Evolutionary conservation across 768 basidiomycete species (phyloP), one percentile per base, ranked within the genome.

Genomic region (Hirschioporus abietinus): DNA sequence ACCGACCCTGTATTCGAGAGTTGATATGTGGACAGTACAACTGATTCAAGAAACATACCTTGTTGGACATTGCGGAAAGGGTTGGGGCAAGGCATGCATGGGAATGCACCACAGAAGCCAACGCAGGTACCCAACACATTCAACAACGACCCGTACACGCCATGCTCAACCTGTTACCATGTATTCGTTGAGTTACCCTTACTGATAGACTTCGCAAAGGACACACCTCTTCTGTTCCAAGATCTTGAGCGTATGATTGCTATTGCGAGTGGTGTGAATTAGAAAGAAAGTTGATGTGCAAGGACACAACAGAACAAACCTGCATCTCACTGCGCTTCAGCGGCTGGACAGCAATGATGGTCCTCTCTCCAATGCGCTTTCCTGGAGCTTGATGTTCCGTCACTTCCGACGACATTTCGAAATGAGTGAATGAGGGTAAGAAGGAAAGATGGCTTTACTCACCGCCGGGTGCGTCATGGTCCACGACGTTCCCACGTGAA

Each of bases 171-270:
- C 79, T 85, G 58, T 7, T 58, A 58, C 20, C 42, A n/a, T 58
- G 36, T 12, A 57, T 68, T 60, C 71, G 64, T 9, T 30, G 8
- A 30, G 30, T 30, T 30, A 2, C 65, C 60, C 5, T 7, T 6
- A 4, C 4, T 63, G n/a, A 30, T 18, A n/a, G 42, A n/a, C 18
- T 52, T 9, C 30, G 30, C 30, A 30, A 30, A 8, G 8, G 42
- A 63, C 77, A 23, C 60, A 86, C 85, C 74, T 87, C 88, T 7
- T 75, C 78, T 27, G 85, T 82, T 58, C 95, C 94, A 58, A 95
- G 77, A 76, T 96, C 93, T 77, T 98, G 95, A 1, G 95, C 87
- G 76, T 98, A 97, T 0, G 92, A 94, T 1, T 92, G 94, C 89
- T 97, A 76, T 73, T 75, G 76, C 30, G 74, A 71, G 35, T 26